Evolutionary conservation across 176 grass and related monocot genomes (phyloP).

Genomic region (Ensete glaucum): DNA sequence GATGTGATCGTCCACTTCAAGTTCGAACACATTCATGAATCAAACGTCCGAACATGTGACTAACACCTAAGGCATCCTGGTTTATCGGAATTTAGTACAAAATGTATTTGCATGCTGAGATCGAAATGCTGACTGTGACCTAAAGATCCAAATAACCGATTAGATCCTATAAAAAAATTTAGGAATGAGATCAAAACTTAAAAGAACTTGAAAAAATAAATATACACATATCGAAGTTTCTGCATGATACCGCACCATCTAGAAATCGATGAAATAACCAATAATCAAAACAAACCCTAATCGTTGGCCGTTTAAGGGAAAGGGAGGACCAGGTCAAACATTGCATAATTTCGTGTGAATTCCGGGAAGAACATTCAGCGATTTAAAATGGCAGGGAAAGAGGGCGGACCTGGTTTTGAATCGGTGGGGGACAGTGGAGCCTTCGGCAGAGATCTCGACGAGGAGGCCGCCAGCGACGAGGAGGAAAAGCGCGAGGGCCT

Average conservation of each 20-base stretch:
- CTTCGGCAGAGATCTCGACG: slow-evolving; percentile 61
- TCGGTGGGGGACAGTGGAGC: slow-evolving; percentile 15
- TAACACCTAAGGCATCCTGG: not conserved
- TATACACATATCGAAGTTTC: not conserved
- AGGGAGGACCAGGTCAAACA: not conserved
- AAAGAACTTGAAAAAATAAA: too few species aligned
- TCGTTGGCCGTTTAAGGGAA: not conserved
- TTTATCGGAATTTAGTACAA: not conserved
- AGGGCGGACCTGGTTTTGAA: slow-evolving; percentile 56
- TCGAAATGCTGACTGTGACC: too few species aligned
- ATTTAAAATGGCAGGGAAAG: too few species aligned
- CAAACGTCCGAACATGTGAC: not conserved
- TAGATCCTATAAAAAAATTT: too few species aligned
- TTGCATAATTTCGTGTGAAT: not conserved
- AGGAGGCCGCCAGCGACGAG: slow-evolving; percentile 41
- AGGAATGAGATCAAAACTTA: too few species aligned
- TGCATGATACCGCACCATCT: not conserved
- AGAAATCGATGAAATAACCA: not conserved
- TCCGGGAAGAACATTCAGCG: not conserved
- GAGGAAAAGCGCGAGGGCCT: slow-evolving; percentile 30
- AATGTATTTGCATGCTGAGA: too few species aligned
- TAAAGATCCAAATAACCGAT: too few species aligned
- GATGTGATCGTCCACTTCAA: not conserved
- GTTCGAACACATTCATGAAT: not conserved
- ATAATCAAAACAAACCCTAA: not conserved